Evolutionary conservation across 2,329 filamentous ascomycete genomes (phyloP), one percentile per base, ranked within the genome.

Genomic region (Neonectria neomacrospora): DNA sequence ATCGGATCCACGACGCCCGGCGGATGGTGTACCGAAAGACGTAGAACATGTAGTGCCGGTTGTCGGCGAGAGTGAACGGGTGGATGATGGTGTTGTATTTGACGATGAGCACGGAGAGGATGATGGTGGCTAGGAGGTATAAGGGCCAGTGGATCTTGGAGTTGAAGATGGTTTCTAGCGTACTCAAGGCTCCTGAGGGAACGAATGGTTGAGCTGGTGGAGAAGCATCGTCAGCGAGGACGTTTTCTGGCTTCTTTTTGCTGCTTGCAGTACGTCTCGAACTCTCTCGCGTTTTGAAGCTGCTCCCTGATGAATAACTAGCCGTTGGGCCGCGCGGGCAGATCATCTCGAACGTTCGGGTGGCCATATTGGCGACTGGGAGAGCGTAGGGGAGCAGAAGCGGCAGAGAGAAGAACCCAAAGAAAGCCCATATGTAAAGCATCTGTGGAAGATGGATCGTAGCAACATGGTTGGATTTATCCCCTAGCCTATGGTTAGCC

Each of bases 31-130:
- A 88, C 1, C 94, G 90, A 82, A 99, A 99, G 64, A 97, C 83
- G 80, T 99, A 99, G 78, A 99, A 99, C 77, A 97, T 91, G 81
- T 97, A 99, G 77, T 99, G 96, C 2, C 96, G 86, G 78, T 99
- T 99, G 78, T 99, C 96, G 34, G 96, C 96, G 1, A 98, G 86
- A 0, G 94, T 97, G 76, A 98, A 99, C 0, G 96, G 95, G 74
- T 99, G 96, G 45, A 98, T 87, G 66, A 97, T 91, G 34, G 96
- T 99, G 83, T 97, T 98, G 83, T 87, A 91, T 66, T 88, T 86
- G 23, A 97, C 88, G 20, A 88, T 76, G 12, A 75, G 69, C 2
- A 81, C 48, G 0, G 83, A 82, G 8, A 79, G 59, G 7, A 73
- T 58, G 0, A 83, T 50, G 3, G 80, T 80, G 1, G 68, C 67